phyloP scores from a whole-genome alignment of 2,329 filamentous ascomycete genomes.

The Cercospora zeae-maydis region DNA sequence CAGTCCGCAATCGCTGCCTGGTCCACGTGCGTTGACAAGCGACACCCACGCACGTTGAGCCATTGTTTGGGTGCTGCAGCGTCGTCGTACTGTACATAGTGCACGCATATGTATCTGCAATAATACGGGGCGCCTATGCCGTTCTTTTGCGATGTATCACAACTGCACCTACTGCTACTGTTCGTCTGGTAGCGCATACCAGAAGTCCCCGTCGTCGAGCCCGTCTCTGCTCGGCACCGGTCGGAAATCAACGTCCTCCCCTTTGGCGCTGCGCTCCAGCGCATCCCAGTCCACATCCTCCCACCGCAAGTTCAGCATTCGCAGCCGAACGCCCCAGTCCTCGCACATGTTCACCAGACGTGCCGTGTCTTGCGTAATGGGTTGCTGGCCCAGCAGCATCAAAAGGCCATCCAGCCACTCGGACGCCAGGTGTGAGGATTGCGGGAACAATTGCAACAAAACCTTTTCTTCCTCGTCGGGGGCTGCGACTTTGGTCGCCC shows the following conservation, averaged over 20 bases:
- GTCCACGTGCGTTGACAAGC: neutral
- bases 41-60: neutral
- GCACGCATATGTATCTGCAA: neutral
- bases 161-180: constrained; percentile 6
- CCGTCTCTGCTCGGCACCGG: constrained; percentile 75
- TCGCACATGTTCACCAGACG: constrained; percentile 81
- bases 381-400: constrained; percentile 91
- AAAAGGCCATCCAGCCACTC: constrained; percentile 96
- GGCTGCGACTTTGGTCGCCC: neutral
- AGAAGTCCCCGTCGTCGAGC: constrained; percentile 80
- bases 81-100: too few species aligned
- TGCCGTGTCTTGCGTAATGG: constrained; percentile 94
- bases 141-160: too few species aligned
- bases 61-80: too few species aligned
- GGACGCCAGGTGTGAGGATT: constrained; percentile 76
- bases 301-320: constrained; percentile 84
- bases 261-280: constrained; percentile 38
- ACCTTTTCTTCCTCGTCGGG: constrained; percentile 55
- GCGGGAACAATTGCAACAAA: constrained; percentile 77
- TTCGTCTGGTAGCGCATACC: constrained; percentile 61
- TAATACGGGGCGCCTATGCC: neutral
- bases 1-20: neutral
- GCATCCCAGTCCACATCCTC: constrained; percentile 62
- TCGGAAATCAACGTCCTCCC: constrained; percentile 29
- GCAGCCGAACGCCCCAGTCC: constrained; percentile 89